Evolutionary conservation across 352 stramenopile species (phyloP).

Genomic region (Phytophthora ohioensis): DNA sequence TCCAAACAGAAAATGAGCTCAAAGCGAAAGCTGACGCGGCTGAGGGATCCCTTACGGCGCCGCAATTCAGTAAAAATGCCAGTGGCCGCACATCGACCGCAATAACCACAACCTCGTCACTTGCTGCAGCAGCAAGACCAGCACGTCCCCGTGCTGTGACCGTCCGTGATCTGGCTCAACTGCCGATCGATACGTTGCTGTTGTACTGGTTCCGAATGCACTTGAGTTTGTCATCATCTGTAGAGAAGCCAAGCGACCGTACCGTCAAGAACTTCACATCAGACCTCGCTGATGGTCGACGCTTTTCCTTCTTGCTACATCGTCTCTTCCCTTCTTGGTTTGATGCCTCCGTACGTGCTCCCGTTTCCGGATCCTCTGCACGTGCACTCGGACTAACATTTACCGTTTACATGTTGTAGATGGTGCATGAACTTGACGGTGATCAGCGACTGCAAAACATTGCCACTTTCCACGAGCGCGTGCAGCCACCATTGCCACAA

Average conservation of each 20-base stretch:
- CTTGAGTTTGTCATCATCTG: conserved; percentile 65
- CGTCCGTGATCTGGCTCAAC: conserved; percentile 69
- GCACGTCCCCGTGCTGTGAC: conserved; percentile 44
- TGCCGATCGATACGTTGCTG: conserved; percentile 79
- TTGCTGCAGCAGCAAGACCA: conserved; percentile 16
- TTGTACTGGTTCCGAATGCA: conserved; percentile 85
- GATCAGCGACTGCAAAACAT: conserved; percentile 79
- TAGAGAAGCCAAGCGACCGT: conserved; percentile 72
- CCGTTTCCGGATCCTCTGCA: neutral
- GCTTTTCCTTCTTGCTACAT: conserved; percentile 78
- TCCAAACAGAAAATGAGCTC: conserved; percentile 69
- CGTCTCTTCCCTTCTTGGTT: conserved; percentile 80
- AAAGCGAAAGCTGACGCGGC: conserved; percentile 52
- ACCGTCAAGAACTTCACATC: conserved; percentile 84
- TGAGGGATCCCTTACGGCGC: conserved; percentile 17
- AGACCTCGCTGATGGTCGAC: conserved; percentile 70
- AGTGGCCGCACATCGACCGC: conserved; percentile 27
- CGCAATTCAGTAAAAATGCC: conserved; percentile 31
- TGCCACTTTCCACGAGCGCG: conserved; percentile 66
- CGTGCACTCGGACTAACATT: conserved; percentile 2
- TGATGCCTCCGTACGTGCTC: conserved; percentile 51
- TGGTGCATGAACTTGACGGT: conserved; percentile 80
- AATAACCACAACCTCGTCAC: conserved; percentile 33
- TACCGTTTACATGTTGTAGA: conserved; percentile 43
- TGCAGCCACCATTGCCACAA: conserved; percentile 71